Conservation (phyloP, 345 rosid genomes). For the Noccaea caerulescens region DNA sequence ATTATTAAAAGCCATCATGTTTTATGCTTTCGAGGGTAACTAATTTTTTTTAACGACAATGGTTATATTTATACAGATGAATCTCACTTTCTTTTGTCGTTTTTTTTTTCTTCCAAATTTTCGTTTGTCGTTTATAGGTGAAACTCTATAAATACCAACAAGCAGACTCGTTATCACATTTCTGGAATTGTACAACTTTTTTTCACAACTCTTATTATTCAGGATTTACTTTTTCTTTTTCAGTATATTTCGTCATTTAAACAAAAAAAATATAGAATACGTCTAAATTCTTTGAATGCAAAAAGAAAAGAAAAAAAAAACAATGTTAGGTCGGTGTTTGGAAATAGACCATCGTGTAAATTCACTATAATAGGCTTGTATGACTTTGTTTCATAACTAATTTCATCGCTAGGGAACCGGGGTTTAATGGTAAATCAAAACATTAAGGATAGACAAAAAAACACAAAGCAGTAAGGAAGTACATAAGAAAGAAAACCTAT, state of each 20-base stretch:
- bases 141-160: not conserved
- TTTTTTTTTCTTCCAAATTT: not conserved
- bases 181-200: too few relatives aligned
- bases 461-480: too few relatives aligned
- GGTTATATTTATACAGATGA: too few relatives aligned
- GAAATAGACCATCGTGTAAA: not conserved
- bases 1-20: too few relatives aligned
- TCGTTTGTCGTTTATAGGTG: not conserved
- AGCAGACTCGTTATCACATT: not conserved
- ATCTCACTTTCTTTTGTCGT: too few relatives aligned
- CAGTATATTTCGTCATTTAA: not conserved
- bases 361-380: too few relatives aligned
- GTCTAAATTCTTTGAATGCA: not conserved
- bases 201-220: not conserved
- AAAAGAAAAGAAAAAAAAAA: not conserved
- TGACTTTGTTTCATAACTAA: too few relatives aligned
- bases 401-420: too few relatives aligned
- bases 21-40: too few relatives aligned
- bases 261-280: not conserved
- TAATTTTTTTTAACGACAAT: too few relatives aligned
- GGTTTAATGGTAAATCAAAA: too few relatives aligned
- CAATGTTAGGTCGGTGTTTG: conserved; percentile 8
- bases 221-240: not conserved
- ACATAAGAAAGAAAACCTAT: too few relatives aligned
- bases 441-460: not conserved